Conservation (phyloP, 2,329 filamentous ascomycete species). For the Fusarium sp. region DNA sequence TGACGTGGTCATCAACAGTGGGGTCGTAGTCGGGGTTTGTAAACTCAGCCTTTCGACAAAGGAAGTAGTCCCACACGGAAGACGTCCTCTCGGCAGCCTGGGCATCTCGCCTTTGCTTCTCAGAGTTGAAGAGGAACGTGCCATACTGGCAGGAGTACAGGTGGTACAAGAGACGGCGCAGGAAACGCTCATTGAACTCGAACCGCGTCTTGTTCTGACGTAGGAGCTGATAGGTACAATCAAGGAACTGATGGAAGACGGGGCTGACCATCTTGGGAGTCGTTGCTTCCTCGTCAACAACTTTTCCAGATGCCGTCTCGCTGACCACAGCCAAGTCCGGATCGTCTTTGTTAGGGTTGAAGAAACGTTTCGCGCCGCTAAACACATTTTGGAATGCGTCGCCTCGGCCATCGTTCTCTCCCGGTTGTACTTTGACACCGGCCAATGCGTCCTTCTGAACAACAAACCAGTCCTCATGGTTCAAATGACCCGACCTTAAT, state of each 20-base stretch:
- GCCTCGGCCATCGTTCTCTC: conserved; percentile 72
- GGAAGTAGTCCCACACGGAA: conserved; percentile 97
- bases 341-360: conserved; percentile 77
- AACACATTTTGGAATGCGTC: conserved; percentile 91
- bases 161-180: conserved; percentile 91
- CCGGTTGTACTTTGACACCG: conserved; percentile 74
- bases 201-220: conserved; percentile 90
- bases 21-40: conserved; percentile 84
- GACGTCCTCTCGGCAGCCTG: conserved; percentile 80
- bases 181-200: conserved; percentile 95
- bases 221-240: conserved; percentile 92
- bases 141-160: conserved; percentile 97
- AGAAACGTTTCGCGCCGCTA: conserved; percentile 92
- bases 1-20: conserved; percentile 82
- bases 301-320: conserved; percentile 57
- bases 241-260: conserved; percentile 97
- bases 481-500: conserved; percentile 89
- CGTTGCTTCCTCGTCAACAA: conserved; percentile 76
- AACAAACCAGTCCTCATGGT: conserved; percentile 94
- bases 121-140: conserved; percentile 95
- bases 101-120: conserved; percentile 86
- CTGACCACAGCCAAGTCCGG: conserved; percentile 73
- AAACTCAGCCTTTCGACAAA: conserved; percentile 86
- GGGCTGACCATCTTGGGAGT: conserved; percentile 93
- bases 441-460: conserved; percentile 86